Base-by-base conservation (phyloP, 2,329 filamentous ascomycete species). In the Zasmidium cellare region DNA sequence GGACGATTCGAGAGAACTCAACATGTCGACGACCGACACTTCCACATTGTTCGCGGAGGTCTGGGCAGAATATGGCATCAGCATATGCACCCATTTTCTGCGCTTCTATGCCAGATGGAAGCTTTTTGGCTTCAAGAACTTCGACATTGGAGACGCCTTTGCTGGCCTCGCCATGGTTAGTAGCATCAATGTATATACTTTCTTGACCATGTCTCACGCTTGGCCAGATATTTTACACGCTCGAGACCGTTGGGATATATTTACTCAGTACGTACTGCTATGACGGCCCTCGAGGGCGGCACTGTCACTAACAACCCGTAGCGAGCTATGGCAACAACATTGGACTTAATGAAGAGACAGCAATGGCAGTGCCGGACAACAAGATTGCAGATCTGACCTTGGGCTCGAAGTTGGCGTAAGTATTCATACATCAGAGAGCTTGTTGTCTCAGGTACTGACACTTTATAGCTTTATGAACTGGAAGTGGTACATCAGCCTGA, bases 401-500 rank as follows among this genome's bases (percentile, higher is more conserved):
- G 3, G 72, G 72, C 11, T 71, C 69, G 2, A 74, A 72, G 46
- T 45, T 71, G 31, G 69, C 70, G 18, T 70, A 28, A 49, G 47
- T 49, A 7, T 20, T 25, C 5, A 7, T 22, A 47, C 9, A 22
- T 11, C n/a, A n/a, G n/a, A n/a, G 45, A 22, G 25, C 9, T 11
- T n/a, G 45, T n/a, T 18, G 19, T 7, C 45, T 41, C 11, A 14
- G 16, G n/a, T 19, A 18, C 47, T 49, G 23, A 49, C 1, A 47
- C 22, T 25, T 58, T 11, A 51, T 25, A 46, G 28, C 16, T 57
- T 72, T 38, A 66, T 65, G 53, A 70, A 69, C 51, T 74, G 72
- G 72, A 69, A 72, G 51, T 72, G 68, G 66, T 74, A 73, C 52
- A 68, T 74, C 23, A 67, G 60, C 44, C 65, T 71, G 55, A 67